Evolutionary conservation across 192 early-diverging fungal species (phyloP).

Genomic region (Rhizophlyctis rosea): DNA sequence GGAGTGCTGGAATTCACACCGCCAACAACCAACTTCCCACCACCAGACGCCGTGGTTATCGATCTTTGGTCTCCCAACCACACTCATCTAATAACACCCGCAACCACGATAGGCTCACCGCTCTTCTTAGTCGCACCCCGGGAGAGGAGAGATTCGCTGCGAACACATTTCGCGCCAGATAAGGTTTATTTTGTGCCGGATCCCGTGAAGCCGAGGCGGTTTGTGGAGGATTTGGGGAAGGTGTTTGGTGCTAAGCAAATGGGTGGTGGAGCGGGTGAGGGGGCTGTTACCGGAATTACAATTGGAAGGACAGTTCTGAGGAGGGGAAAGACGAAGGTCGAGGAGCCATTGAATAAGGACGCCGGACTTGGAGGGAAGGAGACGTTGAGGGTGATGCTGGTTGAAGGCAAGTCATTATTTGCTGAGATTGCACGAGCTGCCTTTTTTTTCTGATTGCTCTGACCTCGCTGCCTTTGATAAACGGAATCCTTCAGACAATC

Average conservation of each 20-base stretch:
- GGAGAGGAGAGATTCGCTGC: constrained; percentile 17
- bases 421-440: no score
- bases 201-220: constrained; percentile 16
- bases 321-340: neutral
- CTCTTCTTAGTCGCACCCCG: constrained; percentile 6
- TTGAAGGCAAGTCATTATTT: constrained; percentile 17
- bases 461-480: no score
- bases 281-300: neutral
- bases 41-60: neutral
- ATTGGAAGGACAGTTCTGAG: neutral
- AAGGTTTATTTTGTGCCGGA: constrained; percentile 12
- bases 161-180: constrained; percentile 7
- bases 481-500: constrained; percentile 26
- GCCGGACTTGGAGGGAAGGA: no score
- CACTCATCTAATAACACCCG: neutral
- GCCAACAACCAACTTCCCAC: neutral
- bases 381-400: constrained; percentile 33
- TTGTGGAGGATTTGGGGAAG: constrained; percentile 12
- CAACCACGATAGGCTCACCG: neutral
- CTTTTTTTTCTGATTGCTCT: no score
- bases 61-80: neutral
- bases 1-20: neutral
- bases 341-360: constrained; percentile 1
- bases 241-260: no score
- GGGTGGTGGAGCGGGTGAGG: no score